Conservation (phyloP, 1,284 basidiomycete species). For the Marasmius fiardii region DNA sequence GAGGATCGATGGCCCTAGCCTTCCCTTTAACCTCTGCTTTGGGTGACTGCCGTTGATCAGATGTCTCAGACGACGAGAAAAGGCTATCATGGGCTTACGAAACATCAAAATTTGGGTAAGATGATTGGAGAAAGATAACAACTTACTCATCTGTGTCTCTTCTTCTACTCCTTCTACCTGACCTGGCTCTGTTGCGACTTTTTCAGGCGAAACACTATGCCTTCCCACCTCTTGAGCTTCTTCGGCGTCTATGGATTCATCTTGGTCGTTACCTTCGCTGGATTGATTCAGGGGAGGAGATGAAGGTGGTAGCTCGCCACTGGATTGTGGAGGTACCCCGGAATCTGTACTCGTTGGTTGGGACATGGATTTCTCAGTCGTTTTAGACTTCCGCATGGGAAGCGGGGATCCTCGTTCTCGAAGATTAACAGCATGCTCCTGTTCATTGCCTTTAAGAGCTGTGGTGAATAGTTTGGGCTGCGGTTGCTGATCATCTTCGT, state of each 20-base stretch:
- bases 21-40: not conserved
- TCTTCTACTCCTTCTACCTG: not conserved
- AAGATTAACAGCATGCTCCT: not conserved
- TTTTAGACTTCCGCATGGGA: not conserved
- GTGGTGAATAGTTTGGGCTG: not conserved
- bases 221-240: no score
- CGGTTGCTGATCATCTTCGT: not conserved
- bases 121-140: not conserved
- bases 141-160: not conserved
- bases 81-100: not conserved
- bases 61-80: not conserved
- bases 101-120: not conserved
- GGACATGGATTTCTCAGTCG: not conserved
- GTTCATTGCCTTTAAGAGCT: not conserved
- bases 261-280: no score
- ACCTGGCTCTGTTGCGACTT: not conserved
- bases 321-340: not conserved
- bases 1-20: not conserved
- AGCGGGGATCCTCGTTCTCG: constrained; percentile 10
- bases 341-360: not conserved
- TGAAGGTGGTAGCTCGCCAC: no score
- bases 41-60: not conserved
- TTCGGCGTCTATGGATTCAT: no score
- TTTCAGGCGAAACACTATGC: not conserved
- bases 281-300: no score